Evolutionary conservation across 164 flowering plant genomes (phyloP).

Genomic region (Tetrastigma voinierianum): DNA sequence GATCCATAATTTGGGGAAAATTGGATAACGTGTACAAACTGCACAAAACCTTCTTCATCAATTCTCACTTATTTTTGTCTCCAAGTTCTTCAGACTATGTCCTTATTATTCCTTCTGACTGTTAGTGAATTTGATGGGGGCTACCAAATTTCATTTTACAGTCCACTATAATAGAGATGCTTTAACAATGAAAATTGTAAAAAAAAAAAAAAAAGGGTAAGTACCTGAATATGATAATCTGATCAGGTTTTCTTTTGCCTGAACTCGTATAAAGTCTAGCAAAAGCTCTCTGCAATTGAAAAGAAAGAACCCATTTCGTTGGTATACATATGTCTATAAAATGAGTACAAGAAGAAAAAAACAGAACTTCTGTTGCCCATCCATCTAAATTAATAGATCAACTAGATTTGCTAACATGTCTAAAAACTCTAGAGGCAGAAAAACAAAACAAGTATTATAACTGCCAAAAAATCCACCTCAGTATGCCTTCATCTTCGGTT

Average conservation of each 20-base stretch:
- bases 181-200: neutral
- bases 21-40: no score
- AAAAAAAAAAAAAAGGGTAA: neutral
- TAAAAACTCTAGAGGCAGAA: neutral
- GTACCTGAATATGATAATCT: slow-evolving; percentile 88
- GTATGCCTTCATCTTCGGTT: slow-evolving; percentile 62
- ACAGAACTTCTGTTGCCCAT: no score
- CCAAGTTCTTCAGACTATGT: no score
- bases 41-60: no score
- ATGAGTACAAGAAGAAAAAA: no score
- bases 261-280: slow-evolving; percentile 71
- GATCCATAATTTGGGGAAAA: no score
- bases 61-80: no score
- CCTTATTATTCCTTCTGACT: no score
- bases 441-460: neutral
- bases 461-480: slow-evolving; percentile 38
- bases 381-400: no score
- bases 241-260: slow-evolving; percentile 74
- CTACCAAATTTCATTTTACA: no score
- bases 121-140: no score
- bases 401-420: neutral
- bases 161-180: no score
- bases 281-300: slow-evolving; percentile 63
- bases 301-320: neutral
- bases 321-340: neutral